Conservation (phyloP, 768 basidiomycete genomes). For the Hypsizygus marmoreus region DNA sequence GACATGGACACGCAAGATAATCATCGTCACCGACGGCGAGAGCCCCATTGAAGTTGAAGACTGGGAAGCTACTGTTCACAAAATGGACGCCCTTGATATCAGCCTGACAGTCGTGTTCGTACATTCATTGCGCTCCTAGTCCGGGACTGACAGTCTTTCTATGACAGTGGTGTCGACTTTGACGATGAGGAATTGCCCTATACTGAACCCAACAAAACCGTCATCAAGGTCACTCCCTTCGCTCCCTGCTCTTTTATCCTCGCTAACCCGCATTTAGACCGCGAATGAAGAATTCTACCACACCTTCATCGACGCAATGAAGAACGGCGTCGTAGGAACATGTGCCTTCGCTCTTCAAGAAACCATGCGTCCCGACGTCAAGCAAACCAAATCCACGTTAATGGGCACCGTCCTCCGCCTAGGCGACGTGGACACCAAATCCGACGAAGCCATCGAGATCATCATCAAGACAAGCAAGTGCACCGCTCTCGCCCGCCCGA, state of each 20-base stretch:
- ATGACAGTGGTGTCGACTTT: constrained; percentile 84
- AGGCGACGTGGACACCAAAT: constrained; percentile 68
- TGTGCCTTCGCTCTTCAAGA: constrained; percentile 67
- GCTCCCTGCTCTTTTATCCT: neutral
- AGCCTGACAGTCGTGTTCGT: constrained; percentile 71
- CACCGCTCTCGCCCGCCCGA: constrained; percentile 68
- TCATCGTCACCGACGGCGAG: constrained; percentile 86
- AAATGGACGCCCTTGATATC: constrained; percentile 63
- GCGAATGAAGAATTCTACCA: constrained; percentile 77
- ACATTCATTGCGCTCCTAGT: neutral
- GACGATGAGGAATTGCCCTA: constrained; percentile 69
- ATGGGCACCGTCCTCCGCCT: constrained; percentile 69
- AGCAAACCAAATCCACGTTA: constrained; percentile 66
- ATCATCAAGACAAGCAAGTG: constrained; percentile 78
- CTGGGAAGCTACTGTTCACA: constrained; percentile 68
- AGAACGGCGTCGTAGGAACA: constrained; percentile 59
- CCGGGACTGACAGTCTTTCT: constrained; percentile 8
- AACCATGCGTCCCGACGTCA: constrained; percentile 62
- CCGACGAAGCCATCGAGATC: constrained; percentile 77
- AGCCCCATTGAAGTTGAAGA: constrained; percentile 71
- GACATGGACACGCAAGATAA: constrained; percentile 84
- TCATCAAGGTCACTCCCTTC: constrained; percentile 66
- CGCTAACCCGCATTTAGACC: constrained; percentile 41
- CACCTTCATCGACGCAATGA: constrained; percentile 40
- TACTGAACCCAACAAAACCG: constrained; percentile 66